Evolutionary conservation across 2,329 filamentous ascomycete genomes (phyloP), one percentile per base, ranked within the genome.

Genomic region (Raffaelea ambrosiae): DNA sequence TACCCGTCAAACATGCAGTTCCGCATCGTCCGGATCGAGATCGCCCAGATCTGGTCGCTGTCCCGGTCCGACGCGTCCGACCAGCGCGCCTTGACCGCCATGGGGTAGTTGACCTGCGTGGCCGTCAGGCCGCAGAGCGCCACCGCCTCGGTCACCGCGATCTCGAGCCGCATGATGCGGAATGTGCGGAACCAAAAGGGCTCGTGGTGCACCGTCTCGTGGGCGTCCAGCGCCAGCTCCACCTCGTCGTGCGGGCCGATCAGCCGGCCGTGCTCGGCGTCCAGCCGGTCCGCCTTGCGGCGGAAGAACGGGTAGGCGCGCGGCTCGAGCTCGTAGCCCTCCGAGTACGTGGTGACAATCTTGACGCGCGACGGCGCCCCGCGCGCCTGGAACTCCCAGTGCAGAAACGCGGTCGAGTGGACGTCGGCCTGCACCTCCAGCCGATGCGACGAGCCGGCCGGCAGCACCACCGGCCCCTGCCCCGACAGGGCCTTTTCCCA

Each of bases 131-230:
- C 55, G 0, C 53, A 2, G 0, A 66, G 41, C 31, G 58, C 48
- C 2, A 65, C 55, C 0, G 45, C 7, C 1, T 57, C 59, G 2
- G 41, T 22, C 21, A 60, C 53, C 0, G 44, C 48, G 11, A 67
- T 53, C 20, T 63, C 57, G 3, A 67, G 42, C 3, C 58, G 52
- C 13, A 68, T 42, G 5, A 67, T 43, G 1, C 64, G 61, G 26
- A 68, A 67, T 0, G 66, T 68, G 13, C 66, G 61, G 47, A 68
- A 69, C 63, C 64, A 66, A 47, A 67, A 68, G 1, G 66, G 66
- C 41, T 66, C 63, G 42, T 66, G 67, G 5, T 51, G 11, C 2
- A 48, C 45, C 3, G 31, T 43, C 13, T 55, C 22, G 0, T 18
- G 22, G 3, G 43, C 48, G 0, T 52, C 41, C 1, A 64, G 35